Evolutionary conservation across 331 rosid genomes (phyloP).

Genomic region (Telfairia occidentalis): DNA sequence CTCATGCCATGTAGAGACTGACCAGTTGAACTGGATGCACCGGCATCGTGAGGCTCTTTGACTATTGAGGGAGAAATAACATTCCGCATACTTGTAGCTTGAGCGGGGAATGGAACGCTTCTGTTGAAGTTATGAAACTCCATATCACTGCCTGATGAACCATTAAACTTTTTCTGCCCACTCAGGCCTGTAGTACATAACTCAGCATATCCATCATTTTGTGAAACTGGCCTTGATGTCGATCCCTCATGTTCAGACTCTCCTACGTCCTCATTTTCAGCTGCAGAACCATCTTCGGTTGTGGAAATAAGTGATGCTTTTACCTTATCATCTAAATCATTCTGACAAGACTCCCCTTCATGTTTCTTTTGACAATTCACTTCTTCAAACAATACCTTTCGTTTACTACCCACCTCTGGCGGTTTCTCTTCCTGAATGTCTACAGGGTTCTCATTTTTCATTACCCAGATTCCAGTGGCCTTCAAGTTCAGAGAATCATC

Average conservation of each 20-base stretch:
- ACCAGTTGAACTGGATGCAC: constrained; percentile 15
- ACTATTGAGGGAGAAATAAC: not conserved
- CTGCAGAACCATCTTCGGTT: not conserved
- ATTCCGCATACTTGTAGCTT: constrained; percentile 22
- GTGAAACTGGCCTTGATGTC: constrained; percentile 47
- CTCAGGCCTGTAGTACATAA: constrained; percentile 34
- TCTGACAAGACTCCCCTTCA: constrained; percentile 3
- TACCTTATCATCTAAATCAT: not conserved
- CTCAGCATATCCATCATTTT: constrained; percentile 48
- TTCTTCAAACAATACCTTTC: constrained; percentile 22
- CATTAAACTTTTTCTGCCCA: constrained; percentile 34
- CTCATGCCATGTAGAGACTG: constrained; percentile 43
- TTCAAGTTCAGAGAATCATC: constrained; percentile 46
- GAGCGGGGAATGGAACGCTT: constrained; percentile 35
- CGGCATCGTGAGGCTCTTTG: constrained; percentile 1
- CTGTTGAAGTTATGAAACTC: constrained; percentile 32
- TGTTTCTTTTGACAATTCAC: not conserved
- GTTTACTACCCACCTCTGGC: constrained; percentile 44
- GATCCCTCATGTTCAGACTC: constrained; percentile 40
- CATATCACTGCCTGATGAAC: constrained; percentile 37
- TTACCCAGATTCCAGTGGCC: constrained; percentile 52
- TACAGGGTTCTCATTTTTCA: constrained; percentile 28
- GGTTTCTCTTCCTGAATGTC: constrained; percentile 53
- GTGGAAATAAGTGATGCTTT: not conserved
- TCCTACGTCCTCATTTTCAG: constrained; percentile 7